Percentiles rank a stretch among this genome's conserved stretches.
These are phyloP conservation scores for Scutellaria galericulata DNA, from an alignment of 257 asterid genomes.

Conservation along the genomic window DNA sequence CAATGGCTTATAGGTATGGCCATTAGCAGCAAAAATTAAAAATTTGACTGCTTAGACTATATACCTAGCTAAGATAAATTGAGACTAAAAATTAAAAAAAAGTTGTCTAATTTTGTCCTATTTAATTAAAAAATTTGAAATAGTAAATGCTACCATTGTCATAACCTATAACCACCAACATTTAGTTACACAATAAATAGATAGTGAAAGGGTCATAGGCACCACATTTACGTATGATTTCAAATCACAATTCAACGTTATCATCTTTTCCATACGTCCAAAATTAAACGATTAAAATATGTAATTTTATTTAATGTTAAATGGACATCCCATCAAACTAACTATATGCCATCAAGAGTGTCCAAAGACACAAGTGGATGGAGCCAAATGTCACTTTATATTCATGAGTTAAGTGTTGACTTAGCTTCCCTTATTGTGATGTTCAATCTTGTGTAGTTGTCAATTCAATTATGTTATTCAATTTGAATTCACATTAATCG, in stretches of 20 bases:
- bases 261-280: not conserved
- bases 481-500: too few relatives aligned
- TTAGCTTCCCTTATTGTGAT: too few relatives aligned
- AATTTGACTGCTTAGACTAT: conserved; percentile 11
- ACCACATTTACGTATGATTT: not conserved
- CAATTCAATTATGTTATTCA: too few relatives aligned
- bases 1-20: not conserved
- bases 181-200: conserved; percentile 28
- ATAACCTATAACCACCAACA: conserved; percentile 16
- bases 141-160: conserved; percentile 17
- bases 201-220: not conserved
- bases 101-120: not conserved
- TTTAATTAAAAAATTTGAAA: not conserved
- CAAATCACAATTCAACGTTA: not conserved
- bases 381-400: too few relatives aligned
- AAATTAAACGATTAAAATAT: too few relatives aligned
- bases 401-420: too few relatives aligned
- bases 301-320: too few relatives aligned
- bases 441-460: too few relatives aligned
- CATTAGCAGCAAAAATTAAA: conserved; percentile 23
- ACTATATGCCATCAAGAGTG: too few relatives aligned
- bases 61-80: not conserved
- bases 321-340: too few relatives aligned
- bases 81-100: not conserved
- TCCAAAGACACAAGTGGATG: too few relatives aligned